Conservation (phyloP, 108 stramenopile genomes). For the Licmophora abbreviata region DNA sequence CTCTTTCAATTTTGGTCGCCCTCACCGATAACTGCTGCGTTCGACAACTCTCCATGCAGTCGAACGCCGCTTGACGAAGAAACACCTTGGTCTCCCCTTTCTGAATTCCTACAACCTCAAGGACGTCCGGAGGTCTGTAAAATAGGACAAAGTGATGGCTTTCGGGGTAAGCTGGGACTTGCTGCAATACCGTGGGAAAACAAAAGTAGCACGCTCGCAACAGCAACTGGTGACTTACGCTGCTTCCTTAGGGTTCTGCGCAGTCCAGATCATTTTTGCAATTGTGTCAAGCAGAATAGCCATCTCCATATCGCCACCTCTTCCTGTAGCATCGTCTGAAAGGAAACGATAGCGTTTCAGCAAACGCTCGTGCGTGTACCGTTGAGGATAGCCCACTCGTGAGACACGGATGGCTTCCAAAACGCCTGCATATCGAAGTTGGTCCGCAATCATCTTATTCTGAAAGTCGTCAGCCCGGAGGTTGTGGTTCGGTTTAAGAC, state of each 20-base stretch:
- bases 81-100: slow-evolving; percentile 85
- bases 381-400: slow-evolving; percentile 93
- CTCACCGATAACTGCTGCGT: slow-evolving; percentile 25
- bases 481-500: slow-evolving; percentile 97
- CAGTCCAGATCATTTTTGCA: not conserved
- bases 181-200: not conserved
- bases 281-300: not conserved
- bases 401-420: slow-evolving; percentile 98
- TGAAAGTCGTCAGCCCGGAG: slow-evolving; percentile 66
- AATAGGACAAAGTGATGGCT: not conserved
- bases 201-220: not conserved
- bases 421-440: slow-evolving; percentile 94
- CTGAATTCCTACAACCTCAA: slow-evolving; percentile 61
- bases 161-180: not conserved
- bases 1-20: slow-evolving; percentile 43
- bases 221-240: not conserved
- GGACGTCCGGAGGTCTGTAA: not conserved
- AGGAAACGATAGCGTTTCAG: slow-evolving; percentile 52
- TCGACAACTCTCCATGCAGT: slow-evolving; percentile 64
- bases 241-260: not conserved
- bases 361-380: slow-evolving; percentile 87
- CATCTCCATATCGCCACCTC: slow-evolving; percentile 8
- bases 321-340: not conserved
- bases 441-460: slow-evolving; percentile 72
- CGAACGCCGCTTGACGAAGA: slow-evolving; percentile 64